phyloP scores from a whole-genome alignment of 805 yeast genomes.

The Cyberlindnera samutprakarnensis region DNA sequence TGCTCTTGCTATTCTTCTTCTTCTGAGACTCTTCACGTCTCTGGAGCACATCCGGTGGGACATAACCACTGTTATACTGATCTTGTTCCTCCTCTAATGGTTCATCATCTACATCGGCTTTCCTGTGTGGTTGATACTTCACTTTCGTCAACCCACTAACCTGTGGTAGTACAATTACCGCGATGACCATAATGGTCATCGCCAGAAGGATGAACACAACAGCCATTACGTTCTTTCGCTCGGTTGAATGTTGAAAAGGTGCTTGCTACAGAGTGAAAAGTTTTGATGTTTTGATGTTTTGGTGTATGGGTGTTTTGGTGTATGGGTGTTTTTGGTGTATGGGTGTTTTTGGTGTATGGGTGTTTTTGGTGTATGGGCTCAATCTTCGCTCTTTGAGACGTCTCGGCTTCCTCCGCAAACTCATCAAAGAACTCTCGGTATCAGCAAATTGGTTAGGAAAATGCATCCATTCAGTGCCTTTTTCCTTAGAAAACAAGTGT shows the following conservation, averaged over 20 bases:
- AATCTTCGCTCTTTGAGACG: no score
- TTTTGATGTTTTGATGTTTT: neutral
- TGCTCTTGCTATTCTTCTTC: constrained; percentile 7
- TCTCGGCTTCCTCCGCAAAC: no score
- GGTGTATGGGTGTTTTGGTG: no score
- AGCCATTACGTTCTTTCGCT: no score
- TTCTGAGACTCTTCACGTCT: constrained; percentile 6
- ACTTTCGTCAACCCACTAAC: constrained; percentile 42
- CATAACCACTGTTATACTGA: constrained; percentile 10
- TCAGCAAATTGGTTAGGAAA: no score
- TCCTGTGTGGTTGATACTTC: constrained; percentile 16
- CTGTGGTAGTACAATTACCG: constrained; percentile 38
- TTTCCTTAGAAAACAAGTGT: no score
- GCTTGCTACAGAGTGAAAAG: neutral
- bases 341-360: no score
- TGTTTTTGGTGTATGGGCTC: no score
- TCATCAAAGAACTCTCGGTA: no score
- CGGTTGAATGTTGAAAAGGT: neutral
- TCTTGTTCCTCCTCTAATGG: constrained; percentile 1
- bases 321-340: no score
- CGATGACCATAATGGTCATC: constrained; percentile 34
- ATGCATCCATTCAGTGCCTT: no score
- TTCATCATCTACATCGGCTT: neutral
- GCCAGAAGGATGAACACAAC: constrained; percentile 24
- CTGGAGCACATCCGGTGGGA: constrained; percentile 20